Conservation (phyloP, 495 filamentous ascomycete genomes). For the Beverwykella pulmonaria region DNA sequence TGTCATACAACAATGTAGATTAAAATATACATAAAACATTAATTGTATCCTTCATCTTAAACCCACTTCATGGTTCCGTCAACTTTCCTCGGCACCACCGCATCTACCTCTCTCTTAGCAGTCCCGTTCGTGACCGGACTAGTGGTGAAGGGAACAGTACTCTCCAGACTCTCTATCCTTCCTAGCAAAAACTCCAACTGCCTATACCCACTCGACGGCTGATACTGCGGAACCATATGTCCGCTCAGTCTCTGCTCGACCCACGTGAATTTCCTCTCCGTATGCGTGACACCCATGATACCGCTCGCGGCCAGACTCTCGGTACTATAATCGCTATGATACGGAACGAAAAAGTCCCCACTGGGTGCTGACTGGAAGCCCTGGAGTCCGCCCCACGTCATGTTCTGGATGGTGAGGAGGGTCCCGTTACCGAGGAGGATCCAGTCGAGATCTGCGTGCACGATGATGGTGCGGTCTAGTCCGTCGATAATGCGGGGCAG, state of each 20-base stretch:
- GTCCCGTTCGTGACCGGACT: slow-evolving; percentile 5
- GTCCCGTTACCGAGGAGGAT: slow-evolving; percentile 68
- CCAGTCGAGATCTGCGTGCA: slow-evolving; percentile 66
- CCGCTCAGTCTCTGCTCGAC: slow-evolving; percentile 41
- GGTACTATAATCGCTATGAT: slow-evolving; percentile 39
- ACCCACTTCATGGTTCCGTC: neutral
- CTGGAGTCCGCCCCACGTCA: slow-evolving; percentile 76
- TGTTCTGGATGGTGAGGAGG: slow-evolving; percentile 75
- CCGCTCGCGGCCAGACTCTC: slow-evolving; percentile 40
- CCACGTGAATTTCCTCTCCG: slow-evolving; percentile 47
- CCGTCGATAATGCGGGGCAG: slow-evolving; percentile 73
- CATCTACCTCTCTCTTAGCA: neutral
- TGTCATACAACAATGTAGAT: too few relatives aligned
- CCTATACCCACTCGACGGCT: slow-evolving; percentile 53
- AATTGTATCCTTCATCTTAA: too few relatives aligned
- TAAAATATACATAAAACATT: too few relatives aligned
- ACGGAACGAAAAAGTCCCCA: slow-evolving; percentile 48
- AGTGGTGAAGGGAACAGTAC: slow-evolving; percentile 20
- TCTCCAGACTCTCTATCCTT: slow-evolving; percentile 41
- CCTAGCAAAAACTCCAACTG: slow-evolving; percentile 58
- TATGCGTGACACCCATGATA: slow-evolving; percentile 44
- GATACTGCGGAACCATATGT: slow-evolving; percentile 48
- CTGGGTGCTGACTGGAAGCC: slow-evolving; percentile 60
- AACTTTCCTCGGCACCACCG: neutral
- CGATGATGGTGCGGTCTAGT: slow-evolving; percentile 69